Base-by-base conservation (phyloP, 1,284 basidiomycete species). In the Puccinia novopanici region DNA sequence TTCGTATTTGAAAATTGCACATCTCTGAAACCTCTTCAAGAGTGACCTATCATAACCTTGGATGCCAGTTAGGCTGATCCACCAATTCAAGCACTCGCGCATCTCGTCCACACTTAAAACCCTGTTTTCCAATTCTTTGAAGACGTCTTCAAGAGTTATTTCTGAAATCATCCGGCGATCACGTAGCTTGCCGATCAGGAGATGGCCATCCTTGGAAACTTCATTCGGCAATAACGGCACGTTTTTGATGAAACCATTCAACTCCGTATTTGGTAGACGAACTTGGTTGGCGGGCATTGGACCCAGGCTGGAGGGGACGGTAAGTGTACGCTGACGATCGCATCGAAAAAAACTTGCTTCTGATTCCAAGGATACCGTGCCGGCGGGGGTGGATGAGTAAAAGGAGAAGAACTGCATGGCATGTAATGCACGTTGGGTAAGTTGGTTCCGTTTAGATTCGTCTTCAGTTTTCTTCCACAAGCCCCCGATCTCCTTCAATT, bases 371-470 rank as follows among this genome's bases (percentile, higher is more conserved):
- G 93, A 91, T n/a, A 99, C 93, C 70, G 93, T 90, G 0, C 90
- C 86, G 0, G 93, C 94, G 0, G 96, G 97, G 0, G 95, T 95
- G 0, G 95, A 95, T 0, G 89, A 87, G 82, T 91, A 89, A 86
- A 94, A 97, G 0, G 92, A 92, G 88, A 98, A 94, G 87, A 98
- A 94, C 82, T 91, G 91, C 82, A 98, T 88, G 5, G 91, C 90
- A 84, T 99, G 95, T 19, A 95, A 87, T 13, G 91, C 92, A 13
- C 91, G 89, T 27, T 87, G 86, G n/a, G 87, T 88, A 19, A 94
- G 85, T 87, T 89, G 88, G 24, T 85, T 84, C 76, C 70, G 68
- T 22, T 55, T 75, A 30, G 79, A 87, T 61, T 86, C 86, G 81
- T 77, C 59, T 82, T 76, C 76, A 74, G 82, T 82, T 12, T 81